Conservation (phyloP, 2,329 filamentous ascomycete species). For the Ophiosphaerella herpotricha region DNA sequence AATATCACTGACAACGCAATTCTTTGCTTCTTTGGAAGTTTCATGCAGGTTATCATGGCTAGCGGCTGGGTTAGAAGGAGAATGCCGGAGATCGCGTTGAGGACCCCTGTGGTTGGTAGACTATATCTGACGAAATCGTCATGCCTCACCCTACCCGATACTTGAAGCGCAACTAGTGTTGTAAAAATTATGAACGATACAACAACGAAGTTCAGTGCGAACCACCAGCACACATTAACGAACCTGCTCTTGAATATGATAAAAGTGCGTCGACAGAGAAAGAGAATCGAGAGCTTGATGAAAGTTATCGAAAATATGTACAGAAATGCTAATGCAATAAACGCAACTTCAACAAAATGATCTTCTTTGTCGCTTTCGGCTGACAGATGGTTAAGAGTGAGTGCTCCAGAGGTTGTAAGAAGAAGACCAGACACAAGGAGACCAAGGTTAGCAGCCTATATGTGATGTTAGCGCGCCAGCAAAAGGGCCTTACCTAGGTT, state of each 20-base stretch:
- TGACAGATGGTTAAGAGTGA: slow-evolving; percentile 5
- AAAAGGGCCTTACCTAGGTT: neutral
- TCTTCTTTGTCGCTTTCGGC: slow-evolving; percentile 2
- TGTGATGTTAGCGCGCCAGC: neutral
- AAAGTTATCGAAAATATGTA: slow-evolving; percentile 14
- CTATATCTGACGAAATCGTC: slow-evolving; percentile 5
- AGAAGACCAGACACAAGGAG: slow-evolving; percentile 9
- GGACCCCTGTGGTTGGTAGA: slow-evolving; percentile 9
- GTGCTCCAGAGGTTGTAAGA: slow-evolving; percentile 4
- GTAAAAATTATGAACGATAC: slow-evolving; percentile 8
- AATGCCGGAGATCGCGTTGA: slow-evolving; percentile 11
- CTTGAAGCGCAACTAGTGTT: slow-evolving; percentile 8
- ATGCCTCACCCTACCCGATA: neutral
- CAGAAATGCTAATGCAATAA: slow-evolving; percentile 7
- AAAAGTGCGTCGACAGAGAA: slow-evolving; percentile 16
- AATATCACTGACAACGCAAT: slow-evolving; percentile 11
- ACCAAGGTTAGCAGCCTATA: slow-evolving; percentile 8
- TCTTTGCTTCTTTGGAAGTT: slow-evolving; percentile 7
- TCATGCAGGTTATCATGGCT: slow-evolving; percentile 7
- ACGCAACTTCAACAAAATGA: slow-evolving; percentile 3
- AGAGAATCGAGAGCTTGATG: slow-evolving; percentile 16
- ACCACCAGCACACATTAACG: slow-evolving; percentile 11
- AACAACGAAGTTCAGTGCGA: slow-evolving; percentile 1
- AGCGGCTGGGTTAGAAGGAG: slow-evolving; percentile 6
- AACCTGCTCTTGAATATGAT: slow-evolving; percentile 8